Conservation (phyloP, 768 basidiomycete genomes). For the Kockovaella imperatae region DNA sequence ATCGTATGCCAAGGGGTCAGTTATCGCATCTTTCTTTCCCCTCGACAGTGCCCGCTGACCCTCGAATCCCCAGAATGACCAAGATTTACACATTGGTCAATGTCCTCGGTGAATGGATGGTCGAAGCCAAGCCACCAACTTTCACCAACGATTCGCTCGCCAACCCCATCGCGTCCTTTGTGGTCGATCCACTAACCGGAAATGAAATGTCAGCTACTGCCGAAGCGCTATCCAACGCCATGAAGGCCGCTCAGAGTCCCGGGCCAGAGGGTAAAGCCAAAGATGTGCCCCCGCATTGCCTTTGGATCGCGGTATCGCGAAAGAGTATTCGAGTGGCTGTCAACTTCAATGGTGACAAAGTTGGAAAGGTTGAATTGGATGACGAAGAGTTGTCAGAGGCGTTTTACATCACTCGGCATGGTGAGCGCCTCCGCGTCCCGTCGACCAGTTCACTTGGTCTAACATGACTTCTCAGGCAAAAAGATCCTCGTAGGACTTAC, state of each 20-base stretch:
- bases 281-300: constrained; percentile 39
- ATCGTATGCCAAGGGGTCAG: constrained; percentile 46
- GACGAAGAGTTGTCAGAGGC: constrained; percentile 52
- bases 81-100: constrained; percentile 54
- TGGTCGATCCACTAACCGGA: constrained; percentile 51
- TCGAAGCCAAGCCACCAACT: constrained; percentile 40
- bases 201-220: constrained; percentile 29
- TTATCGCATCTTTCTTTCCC: not conserved
- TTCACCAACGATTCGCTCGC: constrained; percentile 46
- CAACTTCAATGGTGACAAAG: constrained; percentile 59
- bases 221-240: constrained; percentile 46
- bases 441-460: no score
- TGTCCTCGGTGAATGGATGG: constrained; percentile 48
- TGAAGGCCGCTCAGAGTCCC: constrained; percentile 49
- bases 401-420: constrained; percentile 53
- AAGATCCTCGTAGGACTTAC: constrained; percentile 40
- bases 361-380: constrained; percentile 65
- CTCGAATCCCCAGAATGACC: constrained; percentile 48
- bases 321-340: constrained; percentile 56
- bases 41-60: not conserved
- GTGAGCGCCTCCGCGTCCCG: no score
- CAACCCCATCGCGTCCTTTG: constrained; percentile 40
- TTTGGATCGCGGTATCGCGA: constrained; percentile 54
- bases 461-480: constrained; percentile 27
- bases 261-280: constrained; percentile 35